These are phyloP conservation scores for Globisporangium rhizosaccharum DNA, from an alignment of 352 stramenopile genomes.

Conservation along the genomic window DNA sequence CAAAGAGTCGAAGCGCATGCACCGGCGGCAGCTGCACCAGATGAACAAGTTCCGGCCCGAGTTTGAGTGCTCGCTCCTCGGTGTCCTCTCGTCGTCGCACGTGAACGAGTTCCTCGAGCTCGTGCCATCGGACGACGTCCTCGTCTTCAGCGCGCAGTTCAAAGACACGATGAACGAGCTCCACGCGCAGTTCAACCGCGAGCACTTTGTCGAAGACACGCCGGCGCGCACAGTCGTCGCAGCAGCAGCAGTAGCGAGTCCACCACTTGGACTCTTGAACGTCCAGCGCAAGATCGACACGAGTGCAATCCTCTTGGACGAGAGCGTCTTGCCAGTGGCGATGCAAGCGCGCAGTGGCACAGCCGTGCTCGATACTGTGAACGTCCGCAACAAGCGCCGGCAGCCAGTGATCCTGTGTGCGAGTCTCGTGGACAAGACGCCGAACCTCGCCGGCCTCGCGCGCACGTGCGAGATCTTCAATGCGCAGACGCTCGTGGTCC, in stretches of 20 bases:
- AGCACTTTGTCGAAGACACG: constrained; percentile 38
- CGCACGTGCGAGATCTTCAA: constrained; percentile 96
- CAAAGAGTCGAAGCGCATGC: constrained; percentile 81
- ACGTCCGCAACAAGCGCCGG: constrained; percentile 40
- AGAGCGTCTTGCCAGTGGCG: constrained; percentile 45
- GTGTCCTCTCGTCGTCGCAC: constrained; percentile 47
- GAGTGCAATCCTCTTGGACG: constrained; percentile 50
- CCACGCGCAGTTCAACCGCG: constrained; percentile 70
- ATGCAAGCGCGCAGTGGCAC: constrained; percentile 29
- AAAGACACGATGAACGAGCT: constrained; percentile 61
- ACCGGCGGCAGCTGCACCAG: constrained; percentile 63
- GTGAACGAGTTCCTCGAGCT: constrained; percentile 79
- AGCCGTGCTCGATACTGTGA: constrained; percentile 21
- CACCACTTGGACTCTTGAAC: constrained; percentile 10
- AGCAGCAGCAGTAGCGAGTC: neutral
- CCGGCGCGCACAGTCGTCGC: neutral
- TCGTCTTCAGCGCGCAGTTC: constrained; percentile 53
- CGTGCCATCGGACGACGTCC: constrained; percentile 46
- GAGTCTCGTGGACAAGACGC: constrained; percentile 92
- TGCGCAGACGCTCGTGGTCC: constrained; percentile 84
- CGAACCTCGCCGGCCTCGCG: constrained; percentile 92
- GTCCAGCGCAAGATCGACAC: constrained; percentile 83
- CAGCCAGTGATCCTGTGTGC: constrained; percentile 77
- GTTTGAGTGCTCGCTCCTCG: constrained; percentile 69
- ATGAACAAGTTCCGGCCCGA: constrained; percentile 55